Base-by-base conservation (phyloP, 2,329 filamentous ascomycete genomes). In the Dactylella cylindrospora region DNA sequence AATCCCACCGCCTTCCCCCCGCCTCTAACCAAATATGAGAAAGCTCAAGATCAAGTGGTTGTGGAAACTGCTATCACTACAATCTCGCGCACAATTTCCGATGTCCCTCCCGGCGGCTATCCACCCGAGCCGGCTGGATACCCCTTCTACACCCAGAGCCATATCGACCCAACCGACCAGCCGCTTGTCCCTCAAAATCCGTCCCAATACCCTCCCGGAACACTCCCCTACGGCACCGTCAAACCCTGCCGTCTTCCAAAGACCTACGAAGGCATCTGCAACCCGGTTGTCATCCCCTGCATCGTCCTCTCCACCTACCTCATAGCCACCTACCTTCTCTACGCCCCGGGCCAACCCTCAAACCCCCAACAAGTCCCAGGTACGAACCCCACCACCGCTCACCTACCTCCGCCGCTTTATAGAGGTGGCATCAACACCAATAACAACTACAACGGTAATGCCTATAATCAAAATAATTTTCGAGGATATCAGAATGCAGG, bases 251-350 rank as follows among this genome's bases (percentile, higher is more conserved):
- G 38, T 2, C 49, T 62, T 12, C 57, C 57, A 2, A 54, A 50
- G 36, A 29, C 38, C 3, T 62, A 54, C 43, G 19, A 40, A 40
- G 36, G 41, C 28, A 45, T 62, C 43, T 54, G 57, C 19, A 43
- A 62, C 19, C 49, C 57, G 6, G n/a, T 49, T 8, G 57, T 62
- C 15, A 62, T 62, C 15, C 57, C 57, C 12, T 15, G n/a, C 9
- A 29, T 62, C 10, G 57, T 62, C 10, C 20, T 62, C 3, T n/a
- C 28, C 1, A 38, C 36, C 25, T 62, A 62, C 25, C 9, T 54
- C 4, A 12, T 50, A 1, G 41, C 57, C 28, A 50, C 57, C 2
- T 44, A 26, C 7, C 8, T 62, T 13, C 43, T 53, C 35, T 61
- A 61, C 36, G 15, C 10, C 15, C 41, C 41, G 10, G 41, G 45